Evolutionary conservation across 805 yeast genomes (phyloP), one percentile per base, ranked within the genome.

Genomic region (Alloascoidea hylecoeti): DNA sequence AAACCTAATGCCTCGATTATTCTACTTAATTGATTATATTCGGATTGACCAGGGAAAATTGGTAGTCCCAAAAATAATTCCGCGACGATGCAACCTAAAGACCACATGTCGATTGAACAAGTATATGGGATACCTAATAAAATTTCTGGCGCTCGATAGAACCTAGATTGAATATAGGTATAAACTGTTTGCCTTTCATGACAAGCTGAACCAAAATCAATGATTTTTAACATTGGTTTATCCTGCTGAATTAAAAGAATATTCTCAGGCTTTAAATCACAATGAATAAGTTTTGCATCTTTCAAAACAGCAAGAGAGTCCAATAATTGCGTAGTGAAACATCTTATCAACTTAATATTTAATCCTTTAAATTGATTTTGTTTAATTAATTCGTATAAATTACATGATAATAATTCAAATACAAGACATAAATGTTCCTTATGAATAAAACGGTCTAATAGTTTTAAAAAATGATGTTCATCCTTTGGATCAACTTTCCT

Each of bases 251-350:
- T 73, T 19, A 92, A 61, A 39, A 92, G 60, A 36, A 92, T 86
- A 55, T 92, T 92, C 51, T 92, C 99, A 0, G 99, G 99, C 55
- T 92, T 92, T 52, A 92, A 63, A 58, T 92, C 99, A 60, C 99
- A 92, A 53, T 92, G 99, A 34, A 92, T 86, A 49, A 92, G 67
- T 45, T 82, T 80, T 35, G 83, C 75, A 33, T 76, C 79, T 51
- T 92, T 92, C 46, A 92, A 67, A 17, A 82, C 79, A 33, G 80
- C 68, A 48, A 92, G 60, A 0, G 96, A 74, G 47, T 83, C 94
- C 40, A 92, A 62, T 37, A 92, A 59, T 56, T 92, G 99, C 36
- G 66, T 71, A 0, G 95, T 68, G 47, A 92, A 78, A 14, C 72
- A 72, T 45, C 82, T 72, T 12, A 92, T 89, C 32, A 89, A 56